These are phyloP conservation scores for Syncephalastrum contaminatum DNA, from an alignment of 371 early-diverging fungal species.

Conservation along the genomic window DNA sequence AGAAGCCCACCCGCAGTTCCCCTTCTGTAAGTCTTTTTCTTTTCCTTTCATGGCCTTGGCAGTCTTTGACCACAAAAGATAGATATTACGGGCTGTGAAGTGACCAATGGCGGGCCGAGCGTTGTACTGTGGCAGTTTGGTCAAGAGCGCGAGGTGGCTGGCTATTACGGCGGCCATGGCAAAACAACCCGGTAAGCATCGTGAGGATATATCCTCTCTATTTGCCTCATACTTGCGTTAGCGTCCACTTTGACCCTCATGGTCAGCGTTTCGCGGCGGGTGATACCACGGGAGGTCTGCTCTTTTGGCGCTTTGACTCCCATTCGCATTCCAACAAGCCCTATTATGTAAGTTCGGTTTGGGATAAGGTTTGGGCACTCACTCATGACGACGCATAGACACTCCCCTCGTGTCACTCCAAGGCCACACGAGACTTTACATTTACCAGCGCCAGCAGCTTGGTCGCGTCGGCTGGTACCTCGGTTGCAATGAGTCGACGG, in stretches of 20 bases:
- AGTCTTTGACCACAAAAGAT: neutral
- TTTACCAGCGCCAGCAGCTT: slow-evolving; percentile 73
- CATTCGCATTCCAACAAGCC: slow-evolving; percentile 64
- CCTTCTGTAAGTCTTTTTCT: slow-evolving; percentile 40
- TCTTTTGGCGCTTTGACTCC: slow-evolving; percentile 76
- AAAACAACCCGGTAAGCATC: slow-evolving; percentile 44
- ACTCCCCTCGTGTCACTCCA: slow-evolving; percentile 58
- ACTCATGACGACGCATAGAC: slow-evolving; percentile 16
- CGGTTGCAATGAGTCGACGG: slow-evolving; percentile 54
- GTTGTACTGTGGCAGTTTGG: slow-evolving; percentile 64
- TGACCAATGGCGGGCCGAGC: slow-evolving; percentile 41
- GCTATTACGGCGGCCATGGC: slow-evolving; percentile 53
- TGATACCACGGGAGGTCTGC: slow-evolving; percentile 66
- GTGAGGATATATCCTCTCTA: neutral
- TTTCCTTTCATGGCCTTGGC: neutral
- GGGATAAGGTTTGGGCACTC: neutral
- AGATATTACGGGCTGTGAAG: slow-evolving; percentile 61
- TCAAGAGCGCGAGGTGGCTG: slow-evolving; percentile 55
- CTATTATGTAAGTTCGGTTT: slow-evolving; percentile 33
- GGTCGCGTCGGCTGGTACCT: slow-evolving; percentile 75
- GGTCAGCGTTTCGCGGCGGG: slow-evolving; percentile 79
- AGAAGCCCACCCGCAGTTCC: slow-evolving; percentile 59
- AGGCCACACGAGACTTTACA: slow-evolving; percentile 68
- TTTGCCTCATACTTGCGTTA: slow-evolving; percentile 5
- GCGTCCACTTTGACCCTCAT: slow-evolving; percentile 68